These are phyloP conservation scores for Lactarius indigo DNA, from an alignment of 768 basidiomycete species.

Conservation along the genomic window DNA sequence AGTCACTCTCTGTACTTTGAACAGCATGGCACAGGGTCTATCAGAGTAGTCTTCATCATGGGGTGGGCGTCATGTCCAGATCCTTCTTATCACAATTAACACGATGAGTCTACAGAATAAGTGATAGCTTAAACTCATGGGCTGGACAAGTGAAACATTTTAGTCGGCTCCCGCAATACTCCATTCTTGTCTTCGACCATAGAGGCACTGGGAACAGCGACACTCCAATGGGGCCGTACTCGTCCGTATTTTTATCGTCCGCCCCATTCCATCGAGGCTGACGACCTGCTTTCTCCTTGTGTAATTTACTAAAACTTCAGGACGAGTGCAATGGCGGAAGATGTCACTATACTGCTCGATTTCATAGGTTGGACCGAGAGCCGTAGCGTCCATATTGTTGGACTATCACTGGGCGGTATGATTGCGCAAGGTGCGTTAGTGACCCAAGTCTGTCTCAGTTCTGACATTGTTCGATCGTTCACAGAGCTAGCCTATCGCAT, in stretches of 20 bases:
- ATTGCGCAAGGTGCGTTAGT: constrained; percentile 62
- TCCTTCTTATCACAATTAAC: background rate
- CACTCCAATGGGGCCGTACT: constrained; percentile 70
- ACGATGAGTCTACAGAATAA: constrained; percentile 42
- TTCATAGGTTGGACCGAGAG: constrained; percentile 67
- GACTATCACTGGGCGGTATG: constrained; percentile 80
- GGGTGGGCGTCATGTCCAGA: constrained; percentile 38
- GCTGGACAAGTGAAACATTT: constrained; percentile 62
- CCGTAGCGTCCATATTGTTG: constrained; percentile 64
- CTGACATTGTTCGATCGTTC: background rate
- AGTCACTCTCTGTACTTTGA: constrained; percentile 79
- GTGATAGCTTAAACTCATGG: constrained; percentile 64
- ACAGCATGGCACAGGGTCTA: constrained; percentile 58
- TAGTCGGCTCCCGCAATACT: constrained; percentile 47
- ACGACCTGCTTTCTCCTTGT: background rate
- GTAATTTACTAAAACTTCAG: constrained; percentile 34
- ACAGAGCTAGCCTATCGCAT: constrained; percentile 67
- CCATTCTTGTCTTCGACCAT: constrained; percentile 77
- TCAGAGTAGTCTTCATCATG: constrained; percentile 75
- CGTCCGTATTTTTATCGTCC: constrained; percentile 42
- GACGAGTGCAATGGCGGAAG: constrained; percentile 76
- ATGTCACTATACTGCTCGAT: constrained; percentile 62
- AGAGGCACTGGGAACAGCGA: constrained; percentile 78
- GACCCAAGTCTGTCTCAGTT: background rate
- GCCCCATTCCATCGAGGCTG: background rate